Evolutionary conservation across 202 grass and related monocot genomes (phyloP), one percentile per base, ranked within the genome.

Genomic region (Setaria viridis): DNA sequence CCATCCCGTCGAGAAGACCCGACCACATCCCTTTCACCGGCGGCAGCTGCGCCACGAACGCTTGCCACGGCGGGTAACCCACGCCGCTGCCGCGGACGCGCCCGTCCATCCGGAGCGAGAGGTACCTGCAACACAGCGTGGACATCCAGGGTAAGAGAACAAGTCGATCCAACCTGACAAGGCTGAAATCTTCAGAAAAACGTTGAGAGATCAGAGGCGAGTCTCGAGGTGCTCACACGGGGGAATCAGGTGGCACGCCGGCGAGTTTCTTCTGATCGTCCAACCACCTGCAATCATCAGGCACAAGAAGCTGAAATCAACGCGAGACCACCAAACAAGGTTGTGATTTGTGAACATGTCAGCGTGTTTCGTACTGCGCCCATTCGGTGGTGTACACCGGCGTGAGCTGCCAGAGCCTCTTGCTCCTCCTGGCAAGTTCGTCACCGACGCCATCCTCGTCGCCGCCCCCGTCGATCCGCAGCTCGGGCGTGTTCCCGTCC

Each of bases 21-120:
- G 91, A 86, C 95, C 95, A 98, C 70, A 98, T 82, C n/a, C 95
- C 95, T 76, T 94, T 95, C 74, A 94, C 86, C 56, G 88, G 93
- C 63, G 95, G 95, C 84, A 98, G 48, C 81, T 98, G 95, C 71
- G 91, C 93, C 76, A 98, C 95, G 72, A 98, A 94, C 41, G 93
- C 95, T 80, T 91, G 85, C 95, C 95, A 98, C 35, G 95, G 95
- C 43, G 95, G 95, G 70, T 94, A 94, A 15, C 95, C 91, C 21
- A 98, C 91, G 43, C 93, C 95, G 64, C 95, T 98, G 35, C 95
- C 95, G 11, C 95, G 89, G 53, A 98, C 95, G 67, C 95, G 91
- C n/a, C 95, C 95, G 80, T 98, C 95, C 95, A 98, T 86, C 32
- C 95, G 90, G 19, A 98, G 81, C 65, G 95, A 98, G n/a, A 95